Percentiles rank a stretch among this genome's conserved stretches.
phyloP scores from a whole-genome alignment of 2,329 filamentous ascomycete genomes.

The Neofusicoccum laricinum region DNA sequence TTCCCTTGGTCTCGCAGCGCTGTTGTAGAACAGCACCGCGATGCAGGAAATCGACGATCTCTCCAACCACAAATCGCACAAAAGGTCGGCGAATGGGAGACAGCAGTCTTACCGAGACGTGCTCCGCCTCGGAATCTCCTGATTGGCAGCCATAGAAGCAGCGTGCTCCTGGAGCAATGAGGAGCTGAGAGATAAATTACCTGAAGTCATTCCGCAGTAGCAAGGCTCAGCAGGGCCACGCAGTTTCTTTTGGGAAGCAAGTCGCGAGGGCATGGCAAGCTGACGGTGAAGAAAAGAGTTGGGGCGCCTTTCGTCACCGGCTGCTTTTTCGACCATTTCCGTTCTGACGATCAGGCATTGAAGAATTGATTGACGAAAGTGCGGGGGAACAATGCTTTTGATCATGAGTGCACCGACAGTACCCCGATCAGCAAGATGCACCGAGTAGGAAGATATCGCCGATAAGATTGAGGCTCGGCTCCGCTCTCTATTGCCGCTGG shows the following conservation, averaged over 20 bases:
- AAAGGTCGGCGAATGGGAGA: neutral
- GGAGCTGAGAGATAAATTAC: too few relatives aligned
- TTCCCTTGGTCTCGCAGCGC: neutral
- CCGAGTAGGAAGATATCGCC: neutral
- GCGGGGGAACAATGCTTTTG: too few relatives aligned
- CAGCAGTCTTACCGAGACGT: neutral
- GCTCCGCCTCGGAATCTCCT: neutral
- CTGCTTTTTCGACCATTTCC: neutral
- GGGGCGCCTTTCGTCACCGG: neutral
- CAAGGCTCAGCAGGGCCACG: neutral
- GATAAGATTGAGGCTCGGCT: neutral
- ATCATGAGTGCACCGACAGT: too few relatives aligned
- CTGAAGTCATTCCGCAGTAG: neutral
- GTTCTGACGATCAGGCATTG: neutral
- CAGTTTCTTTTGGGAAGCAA: neutral
- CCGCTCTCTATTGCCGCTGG: neutral
- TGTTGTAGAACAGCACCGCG: neutral
- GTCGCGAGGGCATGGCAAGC: neutral
- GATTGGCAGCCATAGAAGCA: neutral
- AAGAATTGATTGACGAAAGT: neutral
- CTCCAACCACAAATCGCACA: neutral
- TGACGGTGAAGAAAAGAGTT: neutral
- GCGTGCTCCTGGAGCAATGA: too few relatives aligned
- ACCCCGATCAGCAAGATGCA: too few relatives aligned
- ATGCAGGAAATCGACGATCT: constrained; percentile 5